Evolutionary conservation across 371 early-diverging fungal species (phyloP).

Genomic region (Mortierella sp.): DNA sequence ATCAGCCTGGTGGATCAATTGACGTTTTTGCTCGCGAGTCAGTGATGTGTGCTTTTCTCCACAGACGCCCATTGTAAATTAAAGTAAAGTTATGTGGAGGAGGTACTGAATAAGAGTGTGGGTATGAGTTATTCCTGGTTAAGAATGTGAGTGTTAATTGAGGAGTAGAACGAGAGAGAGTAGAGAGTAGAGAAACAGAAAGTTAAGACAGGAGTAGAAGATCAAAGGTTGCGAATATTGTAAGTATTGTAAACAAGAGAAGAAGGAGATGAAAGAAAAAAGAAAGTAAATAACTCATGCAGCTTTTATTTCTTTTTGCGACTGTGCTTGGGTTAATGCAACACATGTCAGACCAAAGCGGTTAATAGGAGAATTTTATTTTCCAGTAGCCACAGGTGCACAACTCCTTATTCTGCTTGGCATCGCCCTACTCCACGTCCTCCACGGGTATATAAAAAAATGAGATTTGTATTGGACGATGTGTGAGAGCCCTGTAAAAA

Average conservation of each 20-base stretch:
- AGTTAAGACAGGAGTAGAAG: neutral
- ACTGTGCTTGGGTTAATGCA: neutral
- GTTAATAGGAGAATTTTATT: conserved; percentile 9
- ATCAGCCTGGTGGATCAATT: conserved; percentile 55
- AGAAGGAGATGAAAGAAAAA: neutral
- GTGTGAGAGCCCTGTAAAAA: neutral
- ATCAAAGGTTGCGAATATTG: neutral
- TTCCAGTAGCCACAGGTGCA: neutral
- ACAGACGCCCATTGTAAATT: conserved; percentile 49
- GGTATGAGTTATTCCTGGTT: neutral
- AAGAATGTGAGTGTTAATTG: neutral
- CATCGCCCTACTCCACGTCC: neutral
- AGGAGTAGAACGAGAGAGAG: neutral
- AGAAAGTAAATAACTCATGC: neutral
- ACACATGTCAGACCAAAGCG: conserved; percentile 4
- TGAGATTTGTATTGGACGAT: neutral
- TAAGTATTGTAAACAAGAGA: neutral
- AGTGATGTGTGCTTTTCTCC: conserved; percentile 56
- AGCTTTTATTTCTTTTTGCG: conserved; percentile 3
- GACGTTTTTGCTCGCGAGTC: conserved; percentile 56
- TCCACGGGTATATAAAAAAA: neutral
- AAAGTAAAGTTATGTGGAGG: neutral
- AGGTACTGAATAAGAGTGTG: neutral
- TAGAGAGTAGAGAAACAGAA: neutral
- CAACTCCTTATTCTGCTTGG: neutral